These are phyloP conservation scores for Cyberlindnera xishuangbannaensis DNA, from an alignment of 805 yeast genomes.

Conservation along the genomic window DNA sequence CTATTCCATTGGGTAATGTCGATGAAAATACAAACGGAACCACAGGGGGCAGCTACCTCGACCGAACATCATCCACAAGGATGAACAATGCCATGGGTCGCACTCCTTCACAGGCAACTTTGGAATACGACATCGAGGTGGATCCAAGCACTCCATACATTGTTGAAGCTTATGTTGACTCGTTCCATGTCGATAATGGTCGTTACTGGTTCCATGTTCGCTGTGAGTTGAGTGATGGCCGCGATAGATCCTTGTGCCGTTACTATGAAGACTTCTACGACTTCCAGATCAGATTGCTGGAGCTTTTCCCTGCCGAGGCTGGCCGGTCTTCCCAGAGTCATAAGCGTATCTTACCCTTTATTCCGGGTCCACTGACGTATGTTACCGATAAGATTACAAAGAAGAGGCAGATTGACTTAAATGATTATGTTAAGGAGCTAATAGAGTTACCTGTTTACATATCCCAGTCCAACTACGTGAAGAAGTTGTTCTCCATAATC, in stretches of 20 bases:
- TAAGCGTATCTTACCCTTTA: slow-evolving; percentile 80
- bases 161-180: slow-evolving; percentile 61
- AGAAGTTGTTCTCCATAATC: slow-evolving; percentile 58
- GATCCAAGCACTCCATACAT: slow-evolving; percentile 21
- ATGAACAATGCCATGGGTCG: neutral
- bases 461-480: slow-evolving; percentile 61
- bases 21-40: slow-evolving; percentile 28
- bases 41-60: slow-evolving; percentile 3
- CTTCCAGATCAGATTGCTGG: slow-evolving; percentile 77
- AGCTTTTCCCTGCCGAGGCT: slow-evolving; percentile 86
- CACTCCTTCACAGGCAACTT: slow-evolving; percentile 3
- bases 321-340: slow-evolving; percentile 70
- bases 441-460: slow-evolving; percentile 73
- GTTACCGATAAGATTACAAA: slow-evolving; percentile 72
- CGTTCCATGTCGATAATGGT: slow-evolving; percentile 75
- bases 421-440: slow-evolving; percentile 52
- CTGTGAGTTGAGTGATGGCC: slow-evolving; percentile 65
- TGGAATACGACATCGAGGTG: slow-evolving; percentile 9
- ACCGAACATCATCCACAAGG: slow-evolving; percentile 5
- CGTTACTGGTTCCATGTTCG: slow-evolving; percentile 82
- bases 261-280: slow-evolving; percentile 96
- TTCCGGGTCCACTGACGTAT: slow-evolving; percentile 92
- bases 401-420: slow-evolving; percentile 49
- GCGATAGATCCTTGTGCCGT: slow-evolving; percentile 66
- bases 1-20: slow-evolving; percentile 64